A percentile compares a stretch with the other conserved stretches of the same genome.
phyloP scores from a whole-genome alignment of 2,329 filamentous ascomycete species.

The Coniochaeta sp. region DNA sequence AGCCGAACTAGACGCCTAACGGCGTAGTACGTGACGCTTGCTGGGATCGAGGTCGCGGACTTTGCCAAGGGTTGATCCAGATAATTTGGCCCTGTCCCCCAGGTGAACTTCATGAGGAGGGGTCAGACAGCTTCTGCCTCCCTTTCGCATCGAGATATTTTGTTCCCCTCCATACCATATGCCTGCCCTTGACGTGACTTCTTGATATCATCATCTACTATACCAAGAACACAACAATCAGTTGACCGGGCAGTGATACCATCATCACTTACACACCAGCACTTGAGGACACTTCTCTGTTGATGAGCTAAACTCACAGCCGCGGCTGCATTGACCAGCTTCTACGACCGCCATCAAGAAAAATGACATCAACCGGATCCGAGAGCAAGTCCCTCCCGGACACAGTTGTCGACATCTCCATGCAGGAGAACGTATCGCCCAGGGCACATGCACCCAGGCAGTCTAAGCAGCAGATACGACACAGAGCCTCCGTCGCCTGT shows the following conservation, averaged over 20 bases:
- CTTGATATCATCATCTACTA: no score
- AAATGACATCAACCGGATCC: conserved; percentile 8
- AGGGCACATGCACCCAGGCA: conserved; percentile 18
- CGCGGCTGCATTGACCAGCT: background rate
- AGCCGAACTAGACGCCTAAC: background rate
- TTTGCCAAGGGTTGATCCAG: background rate
- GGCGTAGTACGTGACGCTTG: background rate
- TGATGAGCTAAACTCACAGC: background rate
- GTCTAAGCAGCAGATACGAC: conserved; percentile 30
- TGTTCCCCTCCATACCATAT: background rate
- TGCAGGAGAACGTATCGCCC: conserved; percentile 27
- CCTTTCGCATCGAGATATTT: background rate
- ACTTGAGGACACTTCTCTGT: no score
- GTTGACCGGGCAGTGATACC: no score
- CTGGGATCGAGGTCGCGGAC: background rate
- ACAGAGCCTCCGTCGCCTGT: conserved; percentile 48
- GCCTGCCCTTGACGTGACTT: background rate
- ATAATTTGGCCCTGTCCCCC: background rate
- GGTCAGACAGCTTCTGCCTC: background rate
- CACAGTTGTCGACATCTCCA: conserved; percentile 17
- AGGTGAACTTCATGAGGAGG: background rate
- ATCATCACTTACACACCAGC: background rate
- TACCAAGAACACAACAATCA: no score
- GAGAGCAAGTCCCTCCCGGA: conserved; percentile 9
- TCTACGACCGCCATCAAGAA: background rate